Base-by-base conservation (phyloP, 257 asterid genomes). In the Cinchona pubescens region DNA sequence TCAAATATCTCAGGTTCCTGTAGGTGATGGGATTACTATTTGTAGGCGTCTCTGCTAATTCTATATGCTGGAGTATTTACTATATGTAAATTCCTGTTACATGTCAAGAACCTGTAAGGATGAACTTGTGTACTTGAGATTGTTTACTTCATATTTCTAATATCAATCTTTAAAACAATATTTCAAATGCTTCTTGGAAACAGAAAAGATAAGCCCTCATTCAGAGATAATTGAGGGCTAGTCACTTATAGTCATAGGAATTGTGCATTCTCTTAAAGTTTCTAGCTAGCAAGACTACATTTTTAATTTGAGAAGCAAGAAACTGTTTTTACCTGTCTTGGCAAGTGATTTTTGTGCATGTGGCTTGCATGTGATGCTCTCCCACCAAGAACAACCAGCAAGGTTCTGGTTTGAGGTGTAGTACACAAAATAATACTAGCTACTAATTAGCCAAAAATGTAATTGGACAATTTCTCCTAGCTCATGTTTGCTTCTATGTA, bases 1-100 rank as follows among this genome's bases (percentile, higher is more conserved):
- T 7, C 83, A 88, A 7, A 82, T 88, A 53, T 86, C 87, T 69
- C 90, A 76, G 46, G 46, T 83, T 59, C 83, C 92, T 58, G 32
- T 85, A 1, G 95, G 92, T 34, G 96, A 90, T 74, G 92, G 89
- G 48, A 81, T 90, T 51, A 86, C 91, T 11, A 27, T 88, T 5
- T 87, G 88, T 53, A 71, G 83, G 23, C 86, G 75, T 62, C 74
- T 79, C 21, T 76, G 11, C 18, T 62, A 5, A 60, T 14, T 45
- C 42, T 27, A n/a, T n/a, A 23, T 15, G 40, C 67, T 5, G 37
- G 12, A 32, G 43, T 32, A 37, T 18, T 5, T 9, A 4, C 43
- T 9, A 32, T 15, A 4, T 15, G 37, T 14, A 32, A 62, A 18
- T 32, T 62, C 2, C 13, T 32, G 42, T 32, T 30, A 4, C 32